These are phyloP conservation scores for Stropharia rugosoannulata DNA, from an alignment of 768 basidiomycete species.

Conservation along the genomic window DNA sequence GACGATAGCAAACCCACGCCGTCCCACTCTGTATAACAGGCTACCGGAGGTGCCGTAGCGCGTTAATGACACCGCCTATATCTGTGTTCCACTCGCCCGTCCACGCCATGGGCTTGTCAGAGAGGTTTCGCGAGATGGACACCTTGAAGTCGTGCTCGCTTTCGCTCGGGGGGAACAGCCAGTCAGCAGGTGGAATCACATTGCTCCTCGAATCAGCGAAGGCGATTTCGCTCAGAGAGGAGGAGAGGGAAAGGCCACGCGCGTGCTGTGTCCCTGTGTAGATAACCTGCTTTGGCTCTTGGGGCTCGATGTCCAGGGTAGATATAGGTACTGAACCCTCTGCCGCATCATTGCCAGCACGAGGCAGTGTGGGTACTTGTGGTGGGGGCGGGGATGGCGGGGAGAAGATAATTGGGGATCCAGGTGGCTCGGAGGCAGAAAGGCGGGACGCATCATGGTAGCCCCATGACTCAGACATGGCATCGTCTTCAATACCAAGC, in stretches of 20 bases:
- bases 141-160: slow-evolving; percentile 11
- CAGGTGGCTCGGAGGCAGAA: slow-evolving; percentile 13
- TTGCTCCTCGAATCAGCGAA: slow-evolving; percentile 3
- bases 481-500: slow-evolving; percentile 19
- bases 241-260: slow-evolving; percentile 15
- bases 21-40: background rate
- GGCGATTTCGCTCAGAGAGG: slow-evolving; percentile 2
- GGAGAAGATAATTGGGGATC: slow-evolving; percentile 30
- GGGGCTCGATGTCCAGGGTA: slow-evolving; percentile 15
- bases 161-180: slow-evolving; percentile 12
- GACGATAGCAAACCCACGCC: background rate
- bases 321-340: slow-evolving; percentile 12
- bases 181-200: slow-evolving; percentile 5
- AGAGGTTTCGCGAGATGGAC: background rate
- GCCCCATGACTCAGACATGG: slow-evolving; percentile 20
- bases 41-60: slow-evolving; percentile 24
- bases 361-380: background rate
- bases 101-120: slow-evolving; percentile 19
- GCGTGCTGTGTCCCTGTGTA: background rate
- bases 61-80: slow-evolving; percentile 25
- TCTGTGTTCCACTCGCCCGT: slow-evolving; percentile 30
- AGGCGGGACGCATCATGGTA: slow-evolving; percentile 10
- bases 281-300: slow-evolving; percentile 1
- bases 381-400: slow-evolving; percentile 22
- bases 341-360: background rate